phyloP scores from a whole-genome alignment of 768 basidiomycete genomes.

The Tubosaeta brunneosetosa region DNA sequence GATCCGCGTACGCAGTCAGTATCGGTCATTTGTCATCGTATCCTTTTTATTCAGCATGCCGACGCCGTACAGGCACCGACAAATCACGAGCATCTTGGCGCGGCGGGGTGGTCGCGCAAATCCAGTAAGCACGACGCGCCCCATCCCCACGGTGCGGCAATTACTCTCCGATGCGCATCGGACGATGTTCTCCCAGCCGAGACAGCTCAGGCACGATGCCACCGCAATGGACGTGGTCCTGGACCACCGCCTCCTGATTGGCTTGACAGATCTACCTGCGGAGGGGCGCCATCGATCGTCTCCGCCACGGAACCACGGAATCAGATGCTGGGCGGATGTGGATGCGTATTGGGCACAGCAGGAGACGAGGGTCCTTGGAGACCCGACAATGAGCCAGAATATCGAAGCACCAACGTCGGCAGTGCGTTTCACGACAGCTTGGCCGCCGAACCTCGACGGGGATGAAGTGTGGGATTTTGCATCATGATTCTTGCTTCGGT shows the following conservation, averaged over 20 bases:
- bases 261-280: slow-evolving; percentile 5
- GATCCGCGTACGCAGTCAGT: slow-evolving; percentile 4
- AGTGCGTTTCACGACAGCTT: slow-evolving; percentile 41
- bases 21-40: background rate
- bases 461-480: slow-evolving; percentile 15
- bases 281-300: background rate
- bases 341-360: slow-evolving; percentile 38
- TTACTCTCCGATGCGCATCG: slow-evolving; percentile 30
- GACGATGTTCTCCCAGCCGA: slow-evolving; percentile 25
- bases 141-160: slow-evolving; percentile 6
- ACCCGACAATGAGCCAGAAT: background rate
- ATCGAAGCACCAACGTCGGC: slow-evolving; percentile 35
- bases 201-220: slow-evolving; percentile 29
- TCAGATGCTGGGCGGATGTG: slow-evolving; percentile 30
- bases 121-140: background rate
- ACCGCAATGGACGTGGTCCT: slow-evolving; percentile 48
- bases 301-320: slow-evolving; percentile 19
- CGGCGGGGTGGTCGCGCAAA: background rate
- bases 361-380: slow-evolving; percentile 2
- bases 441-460: slow-evolving; percentile 25
- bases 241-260: slow-evolving; percentile 25
- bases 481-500: slow-evolving; percentile 9
- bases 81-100: background rate
- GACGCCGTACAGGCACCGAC: background rate
- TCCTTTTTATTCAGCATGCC: slow-evolving; percentile 10